A percentile compares a stretch with the other conserved stretches of the same genome.
Evolutionary conservation across 108 stramenopile genomes (phyloP).

Genomic region (Seminavis robusta): DNA sequence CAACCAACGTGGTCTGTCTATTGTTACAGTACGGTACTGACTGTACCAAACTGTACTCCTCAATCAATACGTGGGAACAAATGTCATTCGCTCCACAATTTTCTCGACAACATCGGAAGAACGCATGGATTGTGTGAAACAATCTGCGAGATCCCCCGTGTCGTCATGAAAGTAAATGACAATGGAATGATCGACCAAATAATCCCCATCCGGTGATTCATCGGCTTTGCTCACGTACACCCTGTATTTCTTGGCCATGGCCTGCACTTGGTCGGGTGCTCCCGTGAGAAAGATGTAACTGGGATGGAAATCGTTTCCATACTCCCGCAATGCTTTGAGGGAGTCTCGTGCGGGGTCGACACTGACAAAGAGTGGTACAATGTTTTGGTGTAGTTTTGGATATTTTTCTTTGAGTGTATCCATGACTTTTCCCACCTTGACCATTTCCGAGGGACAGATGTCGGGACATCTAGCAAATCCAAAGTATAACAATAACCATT

Average conservation of each 20-base stretch:
- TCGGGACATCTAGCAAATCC: slow-evolving; percentile 99
- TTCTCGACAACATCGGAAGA: slow-evolving; percentile 89
- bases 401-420: slow-evolving; percentile 80
- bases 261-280: slow-evolving; percentile 91
- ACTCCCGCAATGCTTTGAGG: slow-evolving; percentile 86
- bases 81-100: slow-evolving; percentile 79
- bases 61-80: background rate
- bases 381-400: slow-evolving; percentile 57
- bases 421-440: slow-evolving; percentile 95
- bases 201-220: slow-evolving; percentile 97
- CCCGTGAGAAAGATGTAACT: slow-evolving; percentile 87
- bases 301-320: slow-evolving; percentile 96
- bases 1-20: no score
- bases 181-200: slow-evolving; percentile 99
- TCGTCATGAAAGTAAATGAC: slow-evolving; percentile 97
- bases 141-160: slow-evolving; percentile 95
- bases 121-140: slow-evolving; percentile 97
- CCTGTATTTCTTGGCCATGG: slow-evolving; percentile 95
- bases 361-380: slow-evolving; percentile 93
- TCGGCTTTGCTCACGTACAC: slow-evolving; percentile 95
- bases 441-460: slow-evolving; percentile 99
- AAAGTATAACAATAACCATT: slow-evolving; percentile 96
- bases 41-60: no score
- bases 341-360: slow-evolving; percentile 98
- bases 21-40: no score